These are phyloP conservation scores for Neonectria punicea DNA, from an alignment of 2,329 filamentous ascomycete species.

Conservation along the genomic window DNA sequence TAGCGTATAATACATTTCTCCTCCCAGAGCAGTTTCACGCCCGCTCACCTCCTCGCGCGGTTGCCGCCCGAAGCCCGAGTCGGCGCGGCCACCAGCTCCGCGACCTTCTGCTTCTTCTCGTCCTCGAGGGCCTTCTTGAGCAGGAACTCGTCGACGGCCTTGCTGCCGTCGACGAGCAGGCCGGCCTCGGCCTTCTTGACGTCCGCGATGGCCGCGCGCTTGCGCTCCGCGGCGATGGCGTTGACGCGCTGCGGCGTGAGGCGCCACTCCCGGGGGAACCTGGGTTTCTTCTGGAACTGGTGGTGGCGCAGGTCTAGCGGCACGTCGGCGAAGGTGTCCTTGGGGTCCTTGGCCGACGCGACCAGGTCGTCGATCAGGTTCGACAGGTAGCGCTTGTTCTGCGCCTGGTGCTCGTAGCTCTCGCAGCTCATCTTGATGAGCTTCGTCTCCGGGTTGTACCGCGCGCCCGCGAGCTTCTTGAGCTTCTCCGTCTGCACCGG, in stretches of 20 bases:
- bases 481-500: conserved; percentile 79
- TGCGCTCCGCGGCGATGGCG: conserved; percentile 72
- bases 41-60: conserved; percentile 39
- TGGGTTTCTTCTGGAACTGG: conserved; percentile 72
- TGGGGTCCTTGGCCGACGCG: conserved; percentile 78
- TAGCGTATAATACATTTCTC: conserved; percentile 41
- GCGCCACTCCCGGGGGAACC: conserved; percentile 86
- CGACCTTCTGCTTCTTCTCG: conserved; percentile 47
- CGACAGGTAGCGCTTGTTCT: conserved; percentile 96
- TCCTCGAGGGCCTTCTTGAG: conserved; percentile 48
- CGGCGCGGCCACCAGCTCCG: conserved; percentile 45
- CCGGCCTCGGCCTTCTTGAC: conserved; percentile 63
- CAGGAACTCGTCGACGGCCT: conserved; percentile 56
- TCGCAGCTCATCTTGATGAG: conserved; percentile 92
- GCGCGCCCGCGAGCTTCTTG: conserved; percentile 84
- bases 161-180: conserved; percentile 66
- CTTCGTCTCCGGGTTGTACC: conserved; percentile 87
- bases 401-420: conserved; percentile 85
- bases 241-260: conserved; percentile 76
- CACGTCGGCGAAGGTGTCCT: conserved; percentile 87
- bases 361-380: conserved; percentile 81
- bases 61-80: conserved; percentile 30
- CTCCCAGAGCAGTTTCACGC: not conserved
- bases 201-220: conserved; percentile 64
- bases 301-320: conserved; percentile 91